Conservation (phyloP, 2,329 filamentous ascomycete species). For the Chaetomium strumarium region DNA sequence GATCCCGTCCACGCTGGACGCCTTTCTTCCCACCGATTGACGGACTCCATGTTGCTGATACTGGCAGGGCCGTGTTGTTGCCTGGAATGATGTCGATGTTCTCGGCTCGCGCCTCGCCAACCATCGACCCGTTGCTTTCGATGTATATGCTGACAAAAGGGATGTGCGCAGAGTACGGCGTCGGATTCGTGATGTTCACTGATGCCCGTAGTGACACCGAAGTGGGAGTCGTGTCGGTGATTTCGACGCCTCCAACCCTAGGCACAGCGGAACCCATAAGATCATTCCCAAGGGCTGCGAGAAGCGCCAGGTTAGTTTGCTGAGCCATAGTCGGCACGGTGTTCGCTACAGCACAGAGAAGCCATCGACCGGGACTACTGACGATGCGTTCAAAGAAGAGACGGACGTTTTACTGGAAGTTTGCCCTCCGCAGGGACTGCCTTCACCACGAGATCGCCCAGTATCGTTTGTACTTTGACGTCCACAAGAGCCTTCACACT, state of each 20-base stretch:
- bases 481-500: constrained; percentile 75
- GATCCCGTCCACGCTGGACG: constrained; percentile 56
- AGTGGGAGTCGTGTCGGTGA: constrained; percentile 65
- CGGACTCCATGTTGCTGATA: constrained; percentile 72
- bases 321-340: background rate
- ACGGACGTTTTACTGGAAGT: constrained; percentile 92
- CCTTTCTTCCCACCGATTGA: constrained; percentile 54
- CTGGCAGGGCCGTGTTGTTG: constrained; percentile 62
- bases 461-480: constrained; percentile 71
- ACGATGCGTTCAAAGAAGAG: constrained; percentile 45
- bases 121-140: constrained; percentile 62
- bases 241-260: constrained; percentile 62
- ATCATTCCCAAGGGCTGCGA: constrained; percentile 53
- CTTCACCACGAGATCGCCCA: constrained; percentile 76
- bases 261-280: constrained; percentile 48
- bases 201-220: constrained; percentile 65
- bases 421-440: constrained; percentile 79
- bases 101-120: constrained; percentile 68
- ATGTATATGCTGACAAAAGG: constrained; percentile 76
- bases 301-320: constrained; percentile 27
- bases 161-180: constrained; percentile 74
- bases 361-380: constrained; percentile 29
- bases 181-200: constrained; percentile 86
- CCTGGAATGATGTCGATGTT: constrained; percentile 61
- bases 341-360: constrained; percentile 10